A percentile compares a stretch with the other conserved stretches of the same genome.
phyloP scores from a whole-genome alignment of 2,329 filamentous ascomycete species.

The Paracoccidioides lutzii region DNA sequence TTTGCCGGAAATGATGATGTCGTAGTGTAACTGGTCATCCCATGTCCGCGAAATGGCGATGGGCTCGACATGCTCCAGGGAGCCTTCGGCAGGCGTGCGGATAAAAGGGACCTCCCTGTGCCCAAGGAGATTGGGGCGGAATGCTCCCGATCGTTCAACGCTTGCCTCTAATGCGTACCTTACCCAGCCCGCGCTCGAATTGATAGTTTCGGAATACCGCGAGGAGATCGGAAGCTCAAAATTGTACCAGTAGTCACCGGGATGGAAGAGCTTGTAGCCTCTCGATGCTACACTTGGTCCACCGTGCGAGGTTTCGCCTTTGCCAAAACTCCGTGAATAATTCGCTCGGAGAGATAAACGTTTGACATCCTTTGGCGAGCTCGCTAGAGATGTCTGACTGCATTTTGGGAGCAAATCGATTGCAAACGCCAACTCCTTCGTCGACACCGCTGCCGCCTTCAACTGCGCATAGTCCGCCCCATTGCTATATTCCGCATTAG shows the following conservation, averaged over 20 bases:
- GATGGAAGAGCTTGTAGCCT: slow-evolving; percentile 74
- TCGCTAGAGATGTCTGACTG: slow-evolving; percentile 31
- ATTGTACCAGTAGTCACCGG: slow-evolving; percentile 59
- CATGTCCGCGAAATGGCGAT: slow-evolving; percentile 88
- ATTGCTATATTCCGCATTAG: slow-evolving; percentile 46
- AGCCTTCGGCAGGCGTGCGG: slow-evolving; percentile 73
- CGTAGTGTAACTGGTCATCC: slow-evolving; percentile 92
- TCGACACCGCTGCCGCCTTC: slow-evolving; percentile 22
- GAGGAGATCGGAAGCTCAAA: slow-evolving; percentile 77
- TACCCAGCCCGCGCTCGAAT: slow-evolving; percentile 72
- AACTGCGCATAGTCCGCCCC: slow-evolving; percentile 52
- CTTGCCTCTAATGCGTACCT: slow-evolving; percentile 78
- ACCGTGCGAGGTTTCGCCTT: slow-evolving; percentile 51
- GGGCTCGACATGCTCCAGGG: slow-evolving; percentile 79
- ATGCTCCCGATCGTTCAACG: slow-evolving; percentile 75
- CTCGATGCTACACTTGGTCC: slow-evolving; percentile 53
- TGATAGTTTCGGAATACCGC: slow-evolving; percentile 68
- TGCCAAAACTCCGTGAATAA: slow-evolving; percentile 73
- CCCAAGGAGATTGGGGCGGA: slow-evolving; percentile 76
- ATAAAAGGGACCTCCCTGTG: slow-evolving; percentile 72
- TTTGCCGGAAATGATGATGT: slow-evolving; percentile 92
- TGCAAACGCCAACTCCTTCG: slow-evolving; percentile 22
- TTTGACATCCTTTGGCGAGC: slow-evolving; percentile 41
- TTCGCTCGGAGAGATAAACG: slow-evolving; percentile 67
- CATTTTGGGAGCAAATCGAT: slow-evolving; percentile 30